A percentile compares a stretch with the other conserved stretches of the same genome.
Evolutionary conservation across 768 basidiomycete genomes (phyloP).

Genomic region (Hygrocybe coccinea): DNA sequence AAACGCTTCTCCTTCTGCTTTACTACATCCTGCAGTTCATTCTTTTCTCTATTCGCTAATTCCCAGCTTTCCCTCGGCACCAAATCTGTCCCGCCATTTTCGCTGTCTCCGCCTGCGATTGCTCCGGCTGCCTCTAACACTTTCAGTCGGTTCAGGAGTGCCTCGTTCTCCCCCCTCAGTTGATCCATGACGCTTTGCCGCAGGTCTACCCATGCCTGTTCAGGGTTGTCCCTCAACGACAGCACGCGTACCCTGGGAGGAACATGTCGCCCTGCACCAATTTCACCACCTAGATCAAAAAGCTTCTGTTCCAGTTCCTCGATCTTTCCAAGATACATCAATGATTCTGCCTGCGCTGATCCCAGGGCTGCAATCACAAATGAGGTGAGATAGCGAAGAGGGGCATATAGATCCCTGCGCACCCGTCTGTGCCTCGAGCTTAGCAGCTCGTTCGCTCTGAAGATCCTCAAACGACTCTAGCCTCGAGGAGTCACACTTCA

Average conservation of each 20-base stretch:
- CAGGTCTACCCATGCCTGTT: constrained; percentile 73
- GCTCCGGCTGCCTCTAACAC: constrained; percentile 44
- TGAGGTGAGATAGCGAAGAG: background rate
- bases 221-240: constrained; percentile 74
- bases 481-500: constrained; percentile 35
- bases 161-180: constrained; percentile 78
- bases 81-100: constrained; percentile 28
- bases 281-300: constrained; percentile 72
- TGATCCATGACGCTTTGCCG: constrained; percentile 71
- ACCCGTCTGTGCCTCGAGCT: constrained; percentile 41
- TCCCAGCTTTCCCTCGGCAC: constrained; percentile 83
- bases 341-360: constrained; percentile 31
- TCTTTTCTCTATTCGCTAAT: constrained; percentile 61
- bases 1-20: constrained; percentile 80
- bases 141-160: constrained; percentile 61
- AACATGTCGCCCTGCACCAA: constrained; percentile 69
- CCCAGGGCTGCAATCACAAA: constrained; percentile 38
- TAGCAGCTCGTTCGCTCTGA: constrained; percentile 34
- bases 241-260: constrained; percentile 68
- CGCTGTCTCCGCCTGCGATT: background rate
- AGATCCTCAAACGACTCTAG: constrained; percentile 38
- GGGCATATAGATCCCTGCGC: constrained; percentile 1
- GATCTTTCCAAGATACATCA: constrained; percentile 46
- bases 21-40: constrained; percentile 57
- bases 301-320: constrained; percentile 74